Evolutionary conservation across 345 rosid genomes (phyloP), one percentile per base, ranked within the genome.

Genomic region (Hypericum androsaemum): DNA sequence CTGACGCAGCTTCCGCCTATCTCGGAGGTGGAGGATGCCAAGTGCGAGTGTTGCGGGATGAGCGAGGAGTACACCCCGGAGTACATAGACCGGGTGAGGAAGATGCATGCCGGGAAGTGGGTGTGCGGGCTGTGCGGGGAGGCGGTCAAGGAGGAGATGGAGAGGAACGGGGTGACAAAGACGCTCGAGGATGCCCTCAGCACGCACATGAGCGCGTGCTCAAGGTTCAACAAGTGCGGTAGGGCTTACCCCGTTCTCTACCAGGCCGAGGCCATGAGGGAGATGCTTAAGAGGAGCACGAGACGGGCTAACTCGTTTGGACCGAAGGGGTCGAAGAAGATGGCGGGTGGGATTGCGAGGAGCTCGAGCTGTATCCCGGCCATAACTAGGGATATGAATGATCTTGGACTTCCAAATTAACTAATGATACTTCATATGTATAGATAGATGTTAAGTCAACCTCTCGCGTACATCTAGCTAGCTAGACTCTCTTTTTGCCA

Each of bases 11-110:
- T 68, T n/a, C 56, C 67, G 8, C 65, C 82, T 0, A 84, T 87
- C 54, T 79, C 84, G 0, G 95, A 85, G 69, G 89, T 83, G 1
- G 88, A 77, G 66, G 81, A 81, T 50, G 86, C 84, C 7, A 81
- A 83, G 62, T 92, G 96, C 36, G 86, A 92, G 74, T 88, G 98
- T 28, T 92, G 98, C 35, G 95, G 89, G 32, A 81, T 92, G 94
- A 70, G 66, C 8, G 95, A 92, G 69, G 95, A 88, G 82, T 88
- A 82, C 73, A 88, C 96, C 1, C 62, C 65, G 0, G 86, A 83
- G 74, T 92, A 85, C 80, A 78, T 88, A n/a, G 90, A 78, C 15
- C 67, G 66, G 2, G 78, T 88, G 13, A 74, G 89, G 5, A 65
- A 54, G 59, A 83, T 67, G 76, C 87, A 73, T 60, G 48, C 72